Evolutionary conservation across 495 filamentous ascomycete genomes (phyloP), one percentile per base, ranked within the genome.

Genomic region (Neurospora intermedia): DNA sequence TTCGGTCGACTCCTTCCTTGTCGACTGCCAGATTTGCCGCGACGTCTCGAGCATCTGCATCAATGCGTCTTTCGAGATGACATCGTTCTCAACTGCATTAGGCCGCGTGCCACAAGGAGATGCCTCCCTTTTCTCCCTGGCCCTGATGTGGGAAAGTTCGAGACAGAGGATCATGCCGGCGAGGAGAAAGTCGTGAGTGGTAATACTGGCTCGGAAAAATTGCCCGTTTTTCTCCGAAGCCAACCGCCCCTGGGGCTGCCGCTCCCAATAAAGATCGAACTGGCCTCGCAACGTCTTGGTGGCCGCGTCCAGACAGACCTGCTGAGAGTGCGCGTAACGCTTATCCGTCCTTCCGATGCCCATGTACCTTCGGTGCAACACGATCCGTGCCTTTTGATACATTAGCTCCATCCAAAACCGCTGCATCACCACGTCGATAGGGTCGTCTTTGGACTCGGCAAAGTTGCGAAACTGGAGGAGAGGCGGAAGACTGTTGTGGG

Each of bases 111-210:
- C 46, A 3, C 62, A 4, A 8, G 54, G 45, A 10, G 69, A 48
- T 11, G 74, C 31, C 4, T 69, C 73, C 7, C 69, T 76, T 15
- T 74, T 73, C 16, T 73, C 71, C 69, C 73, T 72, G 43, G 76
- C 74, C 31, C 73, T 77, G 23, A 78, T 31, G 45, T 54, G 75
- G 4, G 77, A 77, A 13, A 81, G 71, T 69, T 80, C 78, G 40
- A 82, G 78, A 69, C 82, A 84, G n/a, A 84, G 74, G 31, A 84
- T 79, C 76, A 82, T 83, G 59, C 76, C 77, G 38, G 81, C 82
- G 11, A 83, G 76, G 4, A 84, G 76, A 62, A 82, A 82, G 41
- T 78, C 79, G 71, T 82, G 78, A 31, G 77, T 75, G 69, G 78
- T 78, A 27, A 83, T 43, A 66, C 80, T 82, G 38, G 75, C 78